Conservation (phyloP, 768 basidiomycete species). For the Russula lepida region DNA sequence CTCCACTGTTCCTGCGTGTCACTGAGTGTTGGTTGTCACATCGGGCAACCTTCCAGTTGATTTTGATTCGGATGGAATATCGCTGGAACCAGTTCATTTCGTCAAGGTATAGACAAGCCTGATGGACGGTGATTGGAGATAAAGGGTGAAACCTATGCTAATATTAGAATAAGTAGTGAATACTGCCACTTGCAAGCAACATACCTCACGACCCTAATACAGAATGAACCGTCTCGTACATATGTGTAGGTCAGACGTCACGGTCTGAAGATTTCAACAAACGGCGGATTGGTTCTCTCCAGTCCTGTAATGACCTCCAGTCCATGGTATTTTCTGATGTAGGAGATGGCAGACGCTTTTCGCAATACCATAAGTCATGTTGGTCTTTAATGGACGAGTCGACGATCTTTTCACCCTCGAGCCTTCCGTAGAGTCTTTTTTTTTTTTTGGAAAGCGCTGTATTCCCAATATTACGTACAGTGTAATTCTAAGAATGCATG, state of each 20-base stretch:
- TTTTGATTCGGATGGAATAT: too few relatives aligned
- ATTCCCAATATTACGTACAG: too few relatives aligned
- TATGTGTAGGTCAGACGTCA: neutral
- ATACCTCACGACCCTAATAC: neutral
- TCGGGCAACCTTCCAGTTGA: too few relatives aligned
- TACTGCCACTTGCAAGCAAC: neutral
- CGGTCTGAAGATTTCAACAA: neutral
- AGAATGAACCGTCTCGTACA: neutral
- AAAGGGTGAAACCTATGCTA: neutral
- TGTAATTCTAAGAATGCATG: too few relatives aligned
- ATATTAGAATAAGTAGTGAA: neutral
- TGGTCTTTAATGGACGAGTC: neutral
- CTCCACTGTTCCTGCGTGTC: too few relatives aligned
- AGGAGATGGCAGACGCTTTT: neutral
- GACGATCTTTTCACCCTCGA: constrained; percentile 8
- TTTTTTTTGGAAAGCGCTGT: too few relatives aligned
- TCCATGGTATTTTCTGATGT: neutral
- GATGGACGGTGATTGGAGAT: neutral
- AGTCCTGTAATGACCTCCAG: neutral
- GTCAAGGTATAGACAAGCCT: neutral
- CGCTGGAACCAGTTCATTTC: neutral
- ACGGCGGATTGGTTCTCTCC: neutral
- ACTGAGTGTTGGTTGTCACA: too few relatives aligned
- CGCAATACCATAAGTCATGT: neutral
- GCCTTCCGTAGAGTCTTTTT: constrained; percentile 4